phyloP scores from a whole-genome alignment of 2,329 filamentous ascomycete genomes.

The Aspergillus ochraceus region DNA sequence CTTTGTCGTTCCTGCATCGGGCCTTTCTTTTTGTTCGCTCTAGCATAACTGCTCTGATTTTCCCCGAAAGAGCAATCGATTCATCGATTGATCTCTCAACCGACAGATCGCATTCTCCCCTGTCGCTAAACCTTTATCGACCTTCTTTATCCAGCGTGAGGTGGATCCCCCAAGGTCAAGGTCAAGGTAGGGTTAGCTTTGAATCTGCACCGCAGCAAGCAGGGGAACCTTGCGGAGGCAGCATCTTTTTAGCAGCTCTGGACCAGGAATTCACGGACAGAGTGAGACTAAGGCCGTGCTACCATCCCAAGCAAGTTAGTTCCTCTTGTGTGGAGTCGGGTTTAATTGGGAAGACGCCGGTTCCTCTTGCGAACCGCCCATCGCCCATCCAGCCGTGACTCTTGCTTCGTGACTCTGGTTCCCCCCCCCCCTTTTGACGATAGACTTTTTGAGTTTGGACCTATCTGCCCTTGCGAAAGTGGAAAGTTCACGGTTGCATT shows the following conservation, averaged over 20 bases:
- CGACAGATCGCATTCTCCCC: neutral
- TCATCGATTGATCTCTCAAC: neutral
- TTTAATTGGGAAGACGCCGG: constrained; percentile 12
- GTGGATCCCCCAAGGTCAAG: neutral
- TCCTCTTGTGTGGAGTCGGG: constrained; percentile 11
- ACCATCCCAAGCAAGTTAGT: constrained; percentile 1
- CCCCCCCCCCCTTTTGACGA: neutral
- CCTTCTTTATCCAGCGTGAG: neutral
- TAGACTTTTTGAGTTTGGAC: constrained; percentile 3
- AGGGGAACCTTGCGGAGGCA: neutral
- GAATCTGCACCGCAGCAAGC: neutral
- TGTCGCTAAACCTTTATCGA: neutral
- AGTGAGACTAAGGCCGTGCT: neutral
- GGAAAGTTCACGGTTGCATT: neutral
- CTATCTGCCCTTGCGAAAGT: constrained; percentile 6
- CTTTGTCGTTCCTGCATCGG: constrained; percentile 13
- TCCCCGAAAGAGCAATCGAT: neutral
- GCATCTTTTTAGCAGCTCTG: neutral
- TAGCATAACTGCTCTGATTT: neutral
- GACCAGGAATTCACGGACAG: neutral
- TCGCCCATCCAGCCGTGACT: neutral
- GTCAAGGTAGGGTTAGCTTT: neutral
- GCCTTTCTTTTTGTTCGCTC: neutral
- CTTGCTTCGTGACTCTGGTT: neutral
- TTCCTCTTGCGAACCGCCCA: constrained; percentile 11